A percentile compares a stretch with the other conserved stretches of the same genome.
phyloP scores from a whole-genome alignment of 108 stramenopile genomes.

The Skeletonema potamos region DNA sequence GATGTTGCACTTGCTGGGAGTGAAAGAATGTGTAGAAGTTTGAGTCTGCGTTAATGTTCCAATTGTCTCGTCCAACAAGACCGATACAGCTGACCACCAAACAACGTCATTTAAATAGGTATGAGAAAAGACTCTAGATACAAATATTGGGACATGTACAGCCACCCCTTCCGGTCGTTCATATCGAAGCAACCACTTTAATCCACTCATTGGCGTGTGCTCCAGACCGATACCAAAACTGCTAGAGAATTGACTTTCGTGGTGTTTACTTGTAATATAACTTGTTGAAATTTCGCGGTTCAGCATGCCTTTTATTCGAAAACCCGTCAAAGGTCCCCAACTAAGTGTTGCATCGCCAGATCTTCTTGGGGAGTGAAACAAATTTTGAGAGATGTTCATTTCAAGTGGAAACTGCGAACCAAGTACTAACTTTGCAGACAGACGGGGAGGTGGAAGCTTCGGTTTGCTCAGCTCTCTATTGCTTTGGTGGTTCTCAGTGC shows the following conservation, averaged over 20 bases:
- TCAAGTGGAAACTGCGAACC: slow-evolving; percentile 33
- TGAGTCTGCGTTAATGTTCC: slow-evolving; percentile 22
- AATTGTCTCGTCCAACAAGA: slow-evolving; percentile 47
- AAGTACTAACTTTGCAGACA: slow-evolving; percentile 23
- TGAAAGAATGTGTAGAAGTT: neutral
- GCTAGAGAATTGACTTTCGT: neutral
- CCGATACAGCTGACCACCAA: slow-evolving; percentile 3
- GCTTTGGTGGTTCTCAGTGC: neutral
- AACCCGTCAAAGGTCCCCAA: slow-evolving; percentile 21
- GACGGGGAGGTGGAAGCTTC: slow-evolving; percentile 6
- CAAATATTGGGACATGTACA: slow-evolving; percentile 31
- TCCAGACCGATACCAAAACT: slow-evolving; percentile 21
- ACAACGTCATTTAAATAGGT: slow-evolving; percentile 19
- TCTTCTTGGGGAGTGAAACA: slow-evolving; percentile 21
- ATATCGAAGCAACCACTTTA: slow-evolving; percentile 33
- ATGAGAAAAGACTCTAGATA: slow-evolving; percentile 9
- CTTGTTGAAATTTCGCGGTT: slow-evolving; percentile 12
- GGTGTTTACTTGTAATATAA: neutral
- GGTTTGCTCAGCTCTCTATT: neutral
- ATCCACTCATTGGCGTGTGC: slow-evolving; percentile 18
- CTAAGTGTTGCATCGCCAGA: slow-evolving; percentile 19
- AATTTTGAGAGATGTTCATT: slow-evolving; percentile 17
- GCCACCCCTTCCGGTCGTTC: slow-evolving; percentile 27
- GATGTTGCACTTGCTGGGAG: neutral
- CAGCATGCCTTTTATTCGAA: slow-evolving; percentile 19